Percentiles rank a stretch among this genome's conserved stretches.
Evolutionary conservation across 2,329 filamentous ascomycete genomes (phyloP).

Genomic region (Apiospora pterosperma): DNA sequence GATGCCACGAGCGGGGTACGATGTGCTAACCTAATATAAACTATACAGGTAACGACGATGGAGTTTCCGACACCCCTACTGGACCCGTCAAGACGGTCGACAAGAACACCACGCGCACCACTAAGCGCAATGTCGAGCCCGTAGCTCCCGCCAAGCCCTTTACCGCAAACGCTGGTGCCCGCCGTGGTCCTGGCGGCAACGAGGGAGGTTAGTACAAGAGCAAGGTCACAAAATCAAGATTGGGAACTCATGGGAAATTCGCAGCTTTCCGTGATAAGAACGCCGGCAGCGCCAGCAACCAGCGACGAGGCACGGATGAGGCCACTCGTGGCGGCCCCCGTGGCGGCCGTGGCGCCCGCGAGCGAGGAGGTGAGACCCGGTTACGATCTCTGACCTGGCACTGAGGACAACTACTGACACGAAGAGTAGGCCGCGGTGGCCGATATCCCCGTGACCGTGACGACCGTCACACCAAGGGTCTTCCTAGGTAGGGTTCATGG

Average conservation of each 20-base stretch:
- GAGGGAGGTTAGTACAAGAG: slow-evolving; percentile 72
- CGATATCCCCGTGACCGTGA: slow-evolving; percentile 51
- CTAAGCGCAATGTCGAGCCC: slow-evolving; percentile 82
- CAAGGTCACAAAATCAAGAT: background rate
- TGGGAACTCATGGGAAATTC: slow-evolving; percentile 4
- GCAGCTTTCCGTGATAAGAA: slow-evolving; percentile 86
- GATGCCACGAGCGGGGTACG: slow-evolving; percentile 6
- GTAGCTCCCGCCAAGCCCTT: slow-evolving; percentile 57
- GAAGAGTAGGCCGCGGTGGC: slow-evolving; percentile 47
- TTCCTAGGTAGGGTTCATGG: slow-evolving; percentile 38
- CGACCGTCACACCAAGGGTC: slow-evolving; percentile 52
- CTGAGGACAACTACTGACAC: background rate
- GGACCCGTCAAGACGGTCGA: slow-evolving; percentile 87
- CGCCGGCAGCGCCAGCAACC: slow-evolving; percentile 79
- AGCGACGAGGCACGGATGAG: slow-evolving; percentile 74
- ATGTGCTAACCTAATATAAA: slow-evolving; percentile 19
- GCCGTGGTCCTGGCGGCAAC: slow-evolving; percentile 65
- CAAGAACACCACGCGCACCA: slow-evolving; percentile 70
- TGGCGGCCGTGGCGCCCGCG: slow-evolving; percentile 62
- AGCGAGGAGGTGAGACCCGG: slow-evolving; percentile 49
- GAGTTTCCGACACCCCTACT: slow-evolving; percentile 68
- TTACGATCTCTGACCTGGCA: no score
- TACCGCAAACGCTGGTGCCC: slow-evolving; percentile 38
- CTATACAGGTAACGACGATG: slow-evolving; percentile 56
- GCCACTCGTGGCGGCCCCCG: slow-evolving; percentile 50